These are phyloP conservation scores for Ophiobolus disseminans DNA, from an alignment of 2,329 filamentous ascomycete genomes.

Conservation along the genomic window DNA sequence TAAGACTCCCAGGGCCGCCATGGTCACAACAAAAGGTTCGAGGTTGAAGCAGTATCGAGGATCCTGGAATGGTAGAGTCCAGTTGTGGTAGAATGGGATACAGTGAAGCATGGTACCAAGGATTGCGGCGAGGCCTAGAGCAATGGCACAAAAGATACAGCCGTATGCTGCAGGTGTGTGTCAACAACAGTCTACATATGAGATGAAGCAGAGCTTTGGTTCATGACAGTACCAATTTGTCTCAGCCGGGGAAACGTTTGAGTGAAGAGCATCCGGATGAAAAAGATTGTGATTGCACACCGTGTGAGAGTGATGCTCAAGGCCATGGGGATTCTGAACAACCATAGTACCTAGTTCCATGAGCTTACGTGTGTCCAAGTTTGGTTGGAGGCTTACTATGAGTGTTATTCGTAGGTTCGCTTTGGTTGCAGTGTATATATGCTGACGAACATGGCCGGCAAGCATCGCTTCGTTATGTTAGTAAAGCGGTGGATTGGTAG, in stretches of 20 bases:
- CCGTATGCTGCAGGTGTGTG: conserved; percentile 19
- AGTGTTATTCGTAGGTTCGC: conserved; percentile 20
- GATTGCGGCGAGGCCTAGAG: conserved; percentile 13
- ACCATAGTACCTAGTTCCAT: conserved; percentile 27
- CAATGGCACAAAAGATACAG: conserved; percentile 19
- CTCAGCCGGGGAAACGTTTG: conserved; percentile 24
- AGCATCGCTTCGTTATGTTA: conserved; percentile 23
- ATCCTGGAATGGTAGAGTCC: conserved; percentile 20
- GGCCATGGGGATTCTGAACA: conserved; percentile 27
- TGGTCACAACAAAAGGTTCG: conserved; percentile 15
- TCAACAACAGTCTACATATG: conserved; percentile 14
- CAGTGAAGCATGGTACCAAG: conserved; percentile 26
- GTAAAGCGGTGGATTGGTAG: neutral
- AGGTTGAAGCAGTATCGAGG: conserved; percentile 25
- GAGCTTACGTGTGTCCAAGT: neutral
- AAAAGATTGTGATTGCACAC: conserved; percentile 34
- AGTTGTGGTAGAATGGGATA: conserved; percentile 32
- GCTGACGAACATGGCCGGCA: conserved; percentile 21
- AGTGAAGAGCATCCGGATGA: conserved; percentile 34
- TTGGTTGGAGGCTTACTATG: conserved; percentile 13
- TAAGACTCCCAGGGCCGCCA: conserved; percentile 18
- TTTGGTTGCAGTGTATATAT: conserved; percentile 6
- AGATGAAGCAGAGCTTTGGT: neutral
- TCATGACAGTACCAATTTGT: conserved; percentile 22
- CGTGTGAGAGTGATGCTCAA: conserved; percentile 24